Conservation (phyloP, 108 stramenopile species). For the Nitzschia sp. region DNA sequence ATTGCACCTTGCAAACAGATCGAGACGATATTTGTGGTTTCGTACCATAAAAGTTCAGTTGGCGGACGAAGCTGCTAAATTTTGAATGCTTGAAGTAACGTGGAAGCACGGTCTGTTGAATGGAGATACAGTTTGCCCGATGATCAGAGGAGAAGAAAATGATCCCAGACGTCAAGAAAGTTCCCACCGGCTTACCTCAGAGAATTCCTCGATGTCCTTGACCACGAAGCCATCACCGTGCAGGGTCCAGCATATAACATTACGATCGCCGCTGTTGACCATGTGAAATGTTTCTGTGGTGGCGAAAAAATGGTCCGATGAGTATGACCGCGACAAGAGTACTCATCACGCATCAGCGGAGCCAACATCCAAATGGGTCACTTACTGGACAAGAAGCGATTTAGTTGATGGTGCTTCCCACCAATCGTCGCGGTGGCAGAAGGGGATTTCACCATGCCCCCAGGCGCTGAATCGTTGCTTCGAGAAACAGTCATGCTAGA, state of each 20-base stretch:
- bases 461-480: too few relatives aligned
- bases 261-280: constrained; percentile 54
- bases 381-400: constrained; percentile 22
- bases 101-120: constrained; percentile 55
- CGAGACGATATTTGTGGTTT: too few relatives aligned
- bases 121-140: neutral
- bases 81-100: constrained; percentile 90
- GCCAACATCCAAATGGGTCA: too few relatives aligned
- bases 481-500: too few relatives aligned
- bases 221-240: constrained; percentile 60
- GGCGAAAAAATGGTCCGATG: too few relatives aligned
- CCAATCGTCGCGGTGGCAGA: neutral
- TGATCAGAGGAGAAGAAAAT: too few relatives aligned
- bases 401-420: constrained; percentile 8
- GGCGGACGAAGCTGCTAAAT: constrained; percentile 84
- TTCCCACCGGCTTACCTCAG: constrained; percentile 14
- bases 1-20: too few relatives aligned
- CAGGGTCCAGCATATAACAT: constrained; percentile 47
- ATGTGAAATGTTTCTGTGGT: constrained; percentile 54
- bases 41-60: constrained; percentile 85
- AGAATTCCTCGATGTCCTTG: constrained; percentile 56
- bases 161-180: too few relatives aligned
- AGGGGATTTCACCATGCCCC: too few relatives aligned
- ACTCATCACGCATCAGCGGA: too few relatives aligned
- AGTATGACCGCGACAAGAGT: too few relatives aligned